These are phyloP conservation scores for Citrus australasica DNA, from an alignment of 345 rosid genomes.

Conservation along the genomic window DNA sequence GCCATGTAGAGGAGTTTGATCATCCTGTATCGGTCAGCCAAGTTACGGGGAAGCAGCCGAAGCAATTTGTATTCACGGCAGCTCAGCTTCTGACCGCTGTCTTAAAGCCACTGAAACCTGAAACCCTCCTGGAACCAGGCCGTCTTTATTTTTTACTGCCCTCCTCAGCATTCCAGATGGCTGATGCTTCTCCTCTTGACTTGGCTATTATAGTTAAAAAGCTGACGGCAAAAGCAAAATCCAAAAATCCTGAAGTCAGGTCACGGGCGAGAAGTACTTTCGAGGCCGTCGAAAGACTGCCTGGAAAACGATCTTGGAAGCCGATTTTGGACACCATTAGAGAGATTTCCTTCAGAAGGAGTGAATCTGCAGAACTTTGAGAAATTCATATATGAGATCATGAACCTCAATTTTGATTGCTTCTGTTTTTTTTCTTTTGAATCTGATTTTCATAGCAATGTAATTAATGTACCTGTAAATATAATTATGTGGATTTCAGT, in stretches of 20 bases:
- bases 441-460: no score
- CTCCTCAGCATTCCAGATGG: constrained; percentile 24
- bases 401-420: background rate
- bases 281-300: background rate
- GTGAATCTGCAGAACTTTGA: constrained; percentile 26
- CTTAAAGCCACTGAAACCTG: constrained; percentile 26
- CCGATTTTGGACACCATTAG: constrained; percentile 46
- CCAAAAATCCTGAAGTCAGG: background rate
- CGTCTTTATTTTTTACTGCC: constrained; percentile 47
- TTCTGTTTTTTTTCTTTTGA: no score
- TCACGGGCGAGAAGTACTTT: background rate
- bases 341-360: constrained; percentile 41
- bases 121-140: constrained; percentile 32
- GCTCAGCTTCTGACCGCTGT: constrained; percentile 31
- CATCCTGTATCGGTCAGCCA: constrained; percentile 36
- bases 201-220: constrained; percentile 30
- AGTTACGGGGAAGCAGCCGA: constrained; percentile 22
- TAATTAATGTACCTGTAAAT: no score
- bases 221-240: constrained; percentile 38
- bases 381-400: background rate
- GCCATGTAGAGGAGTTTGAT: constrained; percentile 34
- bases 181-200: constrained; percentile 35
- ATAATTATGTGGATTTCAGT: no score
- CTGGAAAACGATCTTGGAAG: constrained; percentile 24
- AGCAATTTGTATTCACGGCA: constrained; percentile 40